Conservation (phyloP, 208 protist species). For the Trypanosoma theileri region DNA sequence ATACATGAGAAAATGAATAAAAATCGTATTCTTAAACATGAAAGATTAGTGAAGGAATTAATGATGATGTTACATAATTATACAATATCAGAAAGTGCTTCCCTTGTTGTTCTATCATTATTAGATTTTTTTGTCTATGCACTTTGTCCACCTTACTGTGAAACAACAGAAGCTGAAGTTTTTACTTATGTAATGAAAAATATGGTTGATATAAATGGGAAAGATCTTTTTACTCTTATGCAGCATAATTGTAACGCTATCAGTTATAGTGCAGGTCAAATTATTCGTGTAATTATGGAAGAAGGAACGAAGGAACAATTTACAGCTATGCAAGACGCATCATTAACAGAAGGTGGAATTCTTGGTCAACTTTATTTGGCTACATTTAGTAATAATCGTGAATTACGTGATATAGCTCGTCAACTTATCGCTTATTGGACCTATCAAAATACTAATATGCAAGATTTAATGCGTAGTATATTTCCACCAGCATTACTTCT, state of each 20-base stretch:
- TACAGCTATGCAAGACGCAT: conserved; percentile 71
- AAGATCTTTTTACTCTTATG: conserved; percentile 75
- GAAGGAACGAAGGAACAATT: conserved; percentile 88
- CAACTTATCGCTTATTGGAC: conserved; percentile 89
- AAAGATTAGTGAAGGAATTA: conserved; percentile 68
- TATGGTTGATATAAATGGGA: conserved; percentile 70
- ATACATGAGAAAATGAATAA: conserved; percentile 90
- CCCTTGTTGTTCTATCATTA: conserved; percentile 77
- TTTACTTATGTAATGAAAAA: conserved; percentile 70
- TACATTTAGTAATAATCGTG: conserved; percentile 61
- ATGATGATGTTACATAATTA: conserved; percentile 70
- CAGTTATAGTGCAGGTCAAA: conserved; percentile 80
- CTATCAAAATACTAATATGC: conserved; percentile 63
- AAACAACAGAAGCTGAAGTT: conserved; percentile 69
- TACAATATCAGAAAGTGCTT: conserved; percentile 66
- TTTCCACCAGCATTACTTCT: conserved; percentile 82
- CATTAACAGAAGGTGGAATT: conserved; percentile 86
- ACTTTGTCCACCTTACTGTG: conserved; percentile 90
- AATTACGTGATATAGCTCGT: conserved; percentile 78
- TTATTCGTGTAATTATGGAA: conserved; percentile 90
- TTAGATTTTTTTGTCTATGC: conserved; percentile 91
- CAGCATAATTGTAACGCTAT: conserved; percentile 80
- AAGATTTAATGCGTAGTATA: conserved; percentile 88
- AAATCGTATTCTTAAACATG: conserved; percentile 70
- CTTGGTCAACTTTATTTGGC: conserved; percentile 87